Percentiles rank a stretch among this genome's conserved stretches.
phyloP scores from a whole-genome alignment of 768 basidiomycete genomes.

The Phylloporus sp. region DNA sequence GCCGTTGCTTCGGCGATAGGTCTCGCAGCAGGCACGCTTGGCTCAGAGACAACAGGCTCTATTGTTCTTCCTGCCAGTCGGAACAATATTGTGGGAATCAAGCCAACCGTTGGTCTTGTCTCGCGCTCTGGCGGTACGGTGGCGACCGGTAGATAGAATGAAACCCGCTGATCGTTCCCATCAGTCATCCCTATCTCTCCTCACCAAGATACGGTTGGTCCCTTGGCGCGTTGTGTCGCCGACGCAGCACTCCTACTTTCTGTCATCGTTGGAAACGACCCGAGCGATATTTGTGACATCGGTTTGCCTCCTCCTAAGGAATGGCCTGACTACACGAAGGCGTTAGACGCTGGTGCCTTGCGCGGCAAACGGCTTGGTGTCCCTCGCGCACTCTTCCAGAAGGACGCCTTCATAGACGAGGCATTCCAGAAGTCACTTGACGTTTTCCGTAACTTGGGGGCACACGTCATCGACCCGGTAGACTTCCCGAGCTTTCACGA shows the following conservation, averaged over 20 bases:
- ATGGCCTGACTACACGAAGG: conserved; percentile 54
- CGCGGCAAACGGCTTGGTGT: conserved; percentile 43
- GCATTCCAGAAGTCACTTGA: conserved; percentile 38
- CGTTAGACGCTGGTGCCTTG: conserved; percentile 43
- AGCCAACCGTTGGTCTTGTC: conserved; percentile 40
- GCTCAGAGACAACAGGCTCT: conserved; percentile 46
- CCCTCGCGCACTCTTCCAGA: conserved; percentile 32
- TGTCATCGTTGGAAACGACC: conserved; percentile 41
- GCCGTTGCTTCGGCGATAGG: conserved; percentile 42
- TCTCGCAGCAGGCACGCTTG: conserved; percentile 39
- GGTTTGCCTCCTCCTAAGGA: conserved; percentile 40
- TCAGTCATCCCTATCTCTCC: conserved; percentile 44
- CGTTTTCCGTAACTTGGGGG: conserved; percentile 36
- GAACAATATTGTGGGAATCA: conserved; percentile 43
- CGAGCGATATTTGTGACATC: conserved; percentile 33
- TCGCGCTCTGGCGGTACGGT: conserved; percentile 35
- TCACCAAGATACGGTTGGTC: conserved; percentile 39
- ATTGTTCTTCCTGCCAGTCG: conserved; percentile 40
- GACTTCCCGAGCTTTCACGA: conserved; percentile 54
- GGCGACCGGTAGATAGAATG: neutral
- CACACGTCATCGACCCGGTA: conserved; percentile 54
- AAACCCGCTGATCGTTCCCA: neutral
- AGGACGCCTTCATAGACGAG: conserved; percentile 23
- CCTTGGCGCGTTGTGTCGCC: conserved; percentile 33
- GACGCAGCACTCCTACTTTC: conserved; percentile 37